Percentiles rank a stretch among this genome's conserved stretches.
phyloP scores from a whole-genome alignment of 257 asterid species.

The Solanum verrucosum region DNA sequence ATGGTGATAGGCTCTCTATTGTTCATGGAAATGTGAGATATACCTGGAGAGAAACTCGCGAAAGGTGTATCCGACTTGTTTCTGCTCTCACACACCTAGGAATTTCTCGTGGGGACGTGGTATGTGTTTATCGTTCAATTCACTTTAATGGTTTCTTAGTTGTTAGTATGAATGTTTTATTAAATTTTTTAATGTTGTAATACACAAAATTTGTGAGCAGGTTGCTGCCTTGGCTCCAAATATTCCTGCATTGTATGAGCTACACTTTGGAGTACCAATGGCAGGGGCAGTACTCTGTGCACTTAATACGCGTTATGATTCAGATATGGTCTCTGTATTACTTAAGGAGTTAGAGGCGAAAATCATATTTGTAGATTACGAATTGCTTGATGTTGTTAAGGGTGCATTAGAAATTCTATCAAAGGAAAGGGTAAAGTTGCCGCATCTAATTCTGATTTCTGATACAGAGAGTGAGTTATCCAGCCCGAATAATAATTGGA shows the following conservation, averaged over 20 bases:
- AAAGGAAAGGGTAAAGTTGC: background rate
- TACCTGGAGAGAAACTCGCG: background rate
- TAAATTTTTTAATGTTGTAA: no score
- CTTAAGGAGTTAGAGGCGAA: background rate
- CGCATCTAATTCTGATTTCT: background rate
- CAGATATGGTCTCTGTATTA: background rate
- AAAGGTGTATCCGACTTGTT: background rate
- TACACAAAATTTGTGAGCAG: background rate
- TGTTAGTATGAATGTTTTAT: background rate
- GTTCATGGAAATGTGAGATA: background rate
- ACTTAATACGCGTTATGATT: background rate
- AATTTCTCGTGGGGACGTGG: background rate
- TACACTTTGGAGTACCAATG: background rate
- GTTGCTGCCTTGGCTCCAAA: background rate
- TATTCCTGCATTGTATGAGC: constrained; percentile 1
- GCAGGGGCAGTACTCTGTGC: background rate
- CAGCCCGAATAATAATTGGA: no score
- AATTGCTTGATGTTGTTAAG: background rate
- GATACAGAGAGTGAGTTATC: no score
- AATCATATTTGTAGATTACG: background rate
- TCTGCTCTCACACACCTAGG: background rate
- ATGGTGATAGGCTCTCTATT: background rate
- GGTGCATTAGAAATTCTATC: background rate
- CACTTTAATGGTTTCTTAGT: background rate
- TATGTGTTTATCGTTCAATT: background rate